These are phyloP conservation scores for Termitomyces sp. DNA, from an alignment of 768 basidiomycete genomes.

Conservation along the genomic window DNA sequence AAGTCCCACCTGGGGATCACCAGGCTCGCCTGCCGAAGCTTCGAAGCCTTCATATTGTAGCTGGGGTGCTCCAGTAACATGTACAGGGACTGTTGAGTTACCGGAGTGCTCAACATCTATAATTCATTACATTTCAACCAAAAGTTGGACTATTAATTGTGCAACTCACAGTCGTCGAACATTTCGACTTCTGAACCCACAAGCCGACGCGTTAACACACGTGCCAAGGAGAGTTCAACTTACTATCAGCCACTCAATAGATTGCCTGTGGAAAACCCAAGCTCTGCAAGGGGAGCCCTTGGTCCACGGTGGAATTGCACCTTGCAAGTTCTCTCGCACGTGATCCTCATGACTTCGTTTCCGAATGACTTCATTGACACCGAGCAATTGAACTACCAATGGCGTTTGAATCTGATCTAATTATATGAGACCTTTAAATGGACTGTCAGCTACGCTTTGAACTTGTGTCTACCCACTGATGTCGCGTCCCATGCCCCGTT, in stretches of 20 bases:
- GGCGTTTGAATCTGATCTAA: background rate
- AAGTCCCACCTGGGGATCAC: conserved; percentile 41
- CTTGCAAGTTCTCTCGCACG: background rate
- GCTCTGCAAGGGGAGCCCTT: background rate
- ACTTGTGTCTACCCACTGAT: conserved; percentile 14
- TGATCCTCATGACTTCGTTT: background rate
- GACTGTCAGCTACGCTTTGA: background rate
- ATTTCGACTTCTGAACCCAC: conserved; percentile 23
- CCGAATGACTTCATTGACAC: background rate
- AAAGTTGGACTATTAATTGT: conserved; percentile 7
- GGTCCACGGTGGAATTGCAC: background rate
- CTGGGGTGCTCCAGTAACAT: conserved; percentile 39
- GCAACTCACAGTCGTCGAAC: conserved; percentile 63
- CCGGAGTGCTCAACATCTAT: conserved; percentile 85
- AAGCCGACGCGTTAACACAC: background rate
- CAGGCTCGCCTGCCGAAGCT: conserved; percentile 50
- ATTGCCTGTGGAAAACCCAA: background rate
- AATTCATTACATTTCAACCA: background rate
- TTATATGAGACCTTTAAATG: background rate
- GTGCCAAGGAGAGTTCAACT: background rate
- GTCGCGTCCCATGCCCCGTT: conserved; percentile 58
- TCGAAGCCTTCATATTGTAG: conserved; percentile 90
- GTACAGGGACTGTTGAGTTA: conserved; percentile 36
- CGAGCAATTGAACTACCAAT: background rate
- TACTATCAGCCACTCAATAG: background rate